These are phyloP conservation scores for Mucor piriformis DNA, from an alignment of 371 early-diverging fungal species.

Conservation along the genomic window DNA sequence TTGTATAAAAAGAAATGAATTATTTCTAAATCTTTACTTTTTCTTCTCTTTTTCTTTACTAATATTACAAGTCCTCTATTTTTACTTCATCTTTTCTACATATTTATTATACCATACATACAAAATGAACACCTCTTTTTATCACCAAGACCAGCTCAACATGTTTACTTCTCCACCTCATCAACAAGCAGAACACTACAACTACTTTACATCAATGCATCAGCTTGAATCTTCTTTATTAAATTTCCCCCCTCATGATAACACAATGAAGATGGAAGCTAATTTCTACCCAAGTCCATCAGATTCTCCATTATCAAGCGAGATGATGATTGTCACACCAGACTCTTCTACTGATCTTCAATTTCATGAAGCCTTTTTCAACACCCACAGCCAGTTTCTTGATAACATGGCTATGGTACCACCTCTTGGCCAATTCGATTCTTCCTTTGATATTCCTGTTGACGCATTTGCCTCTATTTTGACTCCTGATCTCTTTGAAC, in stretches of 20 bases:
- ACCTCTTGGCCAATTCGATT: conserved; percentile 24
- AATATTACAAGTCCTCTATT: not conserved
- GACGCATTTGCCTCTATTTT: conserved; percentile 10
- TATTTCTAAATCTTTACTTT: not conserved
- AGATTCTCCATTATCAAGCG: conserved; percentile 14
- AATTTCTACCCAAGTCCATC: conserved; percentile 26
- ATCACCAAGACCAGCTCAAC: conserved; percentile 3
- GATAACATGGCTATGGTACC: conserved; percentile 23
- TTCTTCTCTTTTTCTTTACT: conserved; percentile 4
- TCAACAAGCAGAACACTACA: conserved; percentile 12
- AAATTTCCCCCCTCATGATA: not conserved
- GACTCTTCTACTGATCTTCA: not conserved
- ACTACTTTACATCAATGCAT: conserved; percentile 26
- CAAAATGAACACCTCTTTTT: conserved; percentile 5
- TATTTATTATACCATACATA: not conserved
- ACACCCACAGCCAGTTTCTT: conserved; percentile 6
- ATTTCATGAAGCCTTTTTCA: conserved; percentile 1
- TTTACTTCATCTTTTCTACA: not conserved
- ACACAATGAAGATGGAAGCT: conserved; percentile 4
- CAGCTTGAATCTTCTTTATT: conserved; percentile 11
- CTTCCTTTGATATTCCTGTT: not conserved
- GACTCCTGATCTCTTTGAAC: conserved; percentile 7
- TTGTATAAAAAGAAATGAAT: conserved; percentile 7
- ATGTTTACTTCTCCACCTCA: conserved; percentile 18
- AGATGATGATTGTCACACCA: conserved; percentile 3